Percentiles rank a stretch among this genome's conserved stretches.
phyloP scores from a whole-genome alignment of 257 asterid species.

The Solanum raphanifolium region DNA sequence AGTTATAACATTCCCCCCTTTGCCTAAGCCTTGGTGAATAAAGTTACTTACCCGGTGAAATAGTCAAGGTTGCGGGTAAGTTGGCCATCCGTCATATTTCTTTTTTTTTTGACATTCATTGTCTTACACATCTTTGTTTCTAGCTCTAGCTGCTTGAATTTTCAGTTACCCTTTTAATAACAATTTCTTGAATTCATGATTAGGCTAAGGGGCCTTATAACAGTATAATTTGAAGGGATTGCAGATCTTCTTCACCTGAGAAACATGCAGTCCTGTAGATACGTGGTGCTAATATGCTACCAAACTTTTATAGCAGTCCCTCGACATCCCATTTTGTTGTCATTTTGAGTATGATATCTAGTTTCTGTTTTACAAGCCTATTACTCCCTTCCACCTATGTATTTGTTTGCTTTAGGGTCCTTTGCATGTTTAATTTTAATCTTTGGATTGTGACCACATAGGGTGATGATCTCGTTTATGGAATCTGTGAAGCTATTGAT shows the following conservation, averaged over 20 bases:
- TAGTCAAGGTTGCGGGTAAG: background rate
- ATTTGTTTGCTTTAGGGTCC: background rate
- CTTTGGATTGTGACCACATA: slow-evolving; percentile 14
- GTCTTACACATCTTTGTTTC: background rate
- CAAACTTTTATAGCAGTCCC: background rate
- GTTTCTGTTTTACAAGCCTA: background rate
- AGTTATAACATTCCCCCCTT: background rate
- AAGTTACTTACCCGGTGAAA: background rate
- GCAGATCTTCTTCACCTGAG: background rate
- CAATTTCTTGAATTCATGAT: background rate
- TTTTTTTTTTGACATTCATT: background rate
- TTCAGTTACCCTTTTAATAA: background rate
- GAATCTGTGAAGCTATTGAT: slow-evolving; percentile 79
- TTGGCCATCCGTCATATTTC: background rate
- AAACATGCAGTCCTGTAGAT: background rate
- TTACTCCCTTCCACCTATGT: background rate
- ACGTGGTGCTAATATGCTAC: background rate
- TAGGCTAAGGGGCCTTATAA: background rate
- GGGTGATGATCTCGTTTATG: slow-evolving; percentile 71
- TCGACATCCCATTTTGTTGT: background rate
- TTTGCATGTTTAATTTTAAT: background rate
- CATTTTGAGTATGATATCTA: background rate
- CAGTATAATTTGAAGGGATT: background rate
- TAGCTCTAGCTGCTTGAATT: background rate
- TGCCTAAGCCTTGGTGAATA: background rate